Conservation (phyloP, 169 alveolate genomes). For the Toxoplasma gondii region DNA sequence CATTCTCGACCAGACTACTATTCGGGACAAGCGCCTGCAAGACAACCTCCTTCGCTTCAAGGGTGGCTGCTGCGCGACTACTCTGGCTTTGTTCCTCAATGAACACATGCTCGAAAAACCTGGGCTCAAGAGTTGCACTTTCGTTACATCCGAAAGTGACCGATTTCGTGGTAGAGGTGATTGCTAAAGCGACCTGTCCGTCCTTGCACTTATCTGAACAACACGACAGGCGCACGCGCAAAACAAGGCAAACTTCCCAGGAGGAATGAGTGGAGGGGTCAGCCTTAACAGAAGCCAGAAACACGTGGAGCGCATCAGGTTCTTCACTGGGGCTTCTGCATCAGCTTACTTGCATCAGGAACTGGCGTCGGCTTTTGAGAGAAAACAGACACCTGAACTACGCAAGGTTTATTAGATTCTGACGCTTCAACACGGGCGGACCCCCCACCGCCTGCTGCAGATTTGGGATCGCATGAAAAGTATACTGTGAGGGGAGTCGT, state of each 20-base stretch:
- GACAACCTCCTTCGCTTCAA: background rate
- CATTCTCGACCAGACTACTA: background rate
- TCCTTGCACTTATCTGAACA: background rate
- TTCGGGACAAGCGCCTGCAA: background rate
- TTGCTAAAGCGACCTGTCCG: background rate
- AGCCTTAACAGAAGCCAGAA: no score
- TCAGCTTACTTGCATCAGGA: no score
- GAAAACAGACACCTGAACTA: no score
- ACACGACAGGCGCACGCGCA: background rate
- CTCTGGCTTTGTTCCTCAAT: background rate
- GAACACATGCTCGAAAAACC: background rate
- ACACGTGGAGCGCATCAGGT: no score
- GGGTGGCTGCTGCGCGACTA: background rate
- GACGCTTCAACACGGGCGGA: no score
- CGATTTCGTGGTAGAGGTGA: background rate
- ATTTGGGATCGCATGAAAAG: no score
- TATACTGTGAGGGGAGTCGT: no score
- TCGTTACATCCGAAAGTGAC: background rate
- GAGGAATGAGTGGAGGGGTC: background rate
- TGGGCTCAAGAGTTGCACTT: background rate
- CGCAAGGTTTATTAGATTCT: no score
- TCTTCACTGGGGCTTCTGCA: no score
- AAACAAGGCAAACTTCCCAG: background rate
- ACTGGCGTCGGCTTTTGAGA: no score
- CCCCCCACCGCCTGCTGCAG: no score